Conservation (phyloP, 805 yeast genomes). For the Candida gorgasii region DNA sequence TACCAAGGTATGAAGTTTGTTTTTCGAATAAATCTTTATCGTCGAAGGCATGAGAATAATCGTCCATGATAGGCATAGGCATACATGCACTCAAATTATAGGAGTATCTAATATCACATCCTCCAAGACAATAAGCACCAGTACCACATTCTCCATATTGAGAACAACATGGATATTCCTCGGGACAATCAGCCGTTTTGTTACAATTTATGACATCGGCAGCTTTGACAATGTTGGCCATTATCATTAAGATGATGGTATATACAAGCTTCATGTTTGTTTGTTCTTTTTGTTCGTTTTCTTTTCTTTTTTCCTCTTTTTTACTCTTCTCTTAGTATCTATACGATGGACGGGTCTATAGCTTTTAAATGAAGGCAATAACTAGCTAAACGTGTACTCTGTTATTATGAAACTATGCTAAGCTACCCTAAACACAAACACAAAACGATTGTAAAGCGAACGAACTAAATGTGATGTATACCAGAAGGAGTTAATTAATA, state of each 20-base stretch:
- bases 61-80: conserved; percentile 78
- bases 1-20: conserved; percentile 60
- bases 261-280: background rate
- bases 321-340: too few species aligned
- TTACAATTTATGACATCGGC: conserved; percentile 43
- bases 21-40: conserved; percentile 29
- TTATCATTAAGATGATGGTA: background rate
- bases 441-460: too few species aligned
- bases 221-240: background rate
- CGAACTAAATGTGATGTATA: too few species aligned
- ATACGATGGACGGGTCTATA: too few species aligned
- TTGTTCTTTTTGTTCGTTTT: too few species aligned
- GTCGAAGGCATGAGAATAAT: conserved; percentile 24
- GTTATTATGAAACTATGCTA: too few species aligned
- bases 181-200: conserved; percentile 64
- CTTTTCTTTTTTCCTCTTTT: too few species aligned
- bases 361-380: too few species aligned
- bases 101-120: conserved; percentile 80
- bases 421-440: too few species aligned
- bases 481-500: background rate
- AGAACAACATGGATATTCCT: conserved; percentile 80
- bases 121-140: conserved; percentile 78
- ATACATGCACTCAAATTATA: conserved; percentile 69
- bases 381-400: too few species aligned
- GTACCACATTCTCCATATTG: conserved; percentile 79